Percentiles rank a stretch among this genome's conserved stretches.
These are phyloP conservation scores for Phlegmacium glaucopus DNA, from an alignment of 768 basidiomycete genomes.

Conservation along the genomic window DNA sequence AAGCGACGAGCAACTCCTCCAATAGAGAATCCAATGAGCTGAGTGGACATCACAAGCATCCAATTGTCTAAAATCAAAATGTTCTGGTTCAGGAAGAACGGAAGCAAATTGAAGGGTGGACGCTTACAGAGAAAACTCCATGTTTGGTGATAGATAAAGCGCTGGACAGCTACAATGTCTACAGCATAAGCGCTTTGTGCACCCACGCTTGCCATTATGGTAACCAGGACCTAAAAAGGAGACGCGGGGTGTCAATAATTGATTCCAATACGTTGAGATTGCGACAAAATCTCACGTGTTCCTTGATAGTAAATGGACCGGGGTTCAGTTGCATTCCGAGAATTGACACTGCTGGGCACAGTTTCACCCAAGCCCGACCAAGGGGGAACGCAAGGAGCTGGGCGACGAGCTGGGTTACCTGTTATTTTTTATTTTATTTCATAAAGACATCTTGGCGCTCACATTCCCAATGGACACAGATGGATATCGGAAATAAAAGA, in stretches of 20 bases:
- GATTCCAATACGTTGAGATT: constrained; percentile 2
- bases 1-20: constrained; percentile 61
- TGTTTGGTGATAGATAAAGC: constrained; percentile 60
- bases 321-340: constrained; percentile 67
- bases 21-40: constrained; percentile 58
- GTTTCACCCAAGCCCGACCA: constrained; percentile 62
- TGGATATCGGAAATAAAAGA: constrained; percentile 73
- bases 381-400: constrained; percentile 69
- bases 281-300: constrained; percentile 32
- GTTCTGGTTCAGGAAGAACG: background rate
- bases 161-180: constrained; percentile 72
- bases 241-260: constrained; percentile 7
- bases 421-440: no score
- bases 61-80: constrained; percentile 41
- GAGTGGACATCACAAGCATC: constrained; percentile 69
- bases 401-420: constrained; percentile 48
- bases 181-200: constrained; percentile 61
- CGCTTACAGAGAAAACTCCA: constrained; percentile 45
- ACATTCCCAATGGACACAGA: constrained; percentile 55
- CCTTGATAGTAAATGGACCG: constrained; percentile 77
- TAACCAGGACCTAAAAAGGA: constrained; percentile 50
- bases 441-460: constrained; percentile 14
- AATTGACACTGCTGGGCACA: constrained; percentile 48
- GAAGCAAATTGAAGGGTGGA: background rate
- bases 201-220: constrained; percentile 59